phyloP scores from a whole-genome alignment of 2,329 filamentous ascomycete genomes.

The Cephalotrichum gorgonifer region DNA sequence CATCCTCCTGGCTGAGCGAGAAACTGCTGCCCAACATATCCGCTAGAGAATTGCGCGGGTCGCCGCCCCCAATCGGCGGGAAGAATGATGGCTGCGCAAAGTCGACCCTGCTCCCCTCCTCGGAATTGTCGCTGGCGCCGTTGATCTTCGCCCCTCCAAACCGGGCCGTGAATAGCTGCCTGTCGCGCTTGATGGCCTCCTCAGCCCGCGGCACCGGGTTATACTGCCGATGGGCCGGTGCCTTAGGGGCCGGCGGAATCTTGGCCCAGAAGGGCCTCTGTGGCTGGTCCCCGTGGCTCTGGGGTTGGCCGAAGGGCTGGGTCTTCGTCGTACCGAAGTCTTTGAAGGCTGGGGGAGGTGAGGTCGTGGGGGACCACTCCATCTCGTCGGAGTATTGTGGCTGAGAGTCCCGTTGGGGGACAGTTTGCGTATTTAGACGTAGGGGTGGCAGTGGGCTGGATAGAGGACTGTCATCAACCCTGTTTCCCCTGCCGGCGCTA shows the following conservation, averaged over 20 bases:
- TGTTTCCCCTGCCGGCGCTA: background rate
- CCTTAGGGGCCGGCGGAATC: slow-evolving; percentile 52
- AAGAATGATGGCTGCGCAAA: slow-evolving; percentile 46
- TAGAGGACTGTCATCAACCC: background rate
- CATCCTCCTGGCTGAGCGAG: slow-evolving; percentile 14
- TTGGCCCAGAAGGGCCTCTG: slow-evolving; percentile 50
- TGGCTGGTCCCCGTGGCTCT: slow-evolving; percentile 20
- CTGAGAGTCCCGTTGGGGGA: background rate
- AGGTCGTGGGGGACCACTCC: slow-evolving; percentile 56
- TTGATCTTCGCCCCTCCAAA: background rate
- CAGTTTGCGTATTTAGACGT: background rate
- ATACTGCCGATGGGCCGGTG: slow-evolving; percentile 45
- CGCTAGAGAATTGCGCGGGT: slow-evolving; percentile 23
- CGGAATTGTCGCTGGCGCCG: background rate
- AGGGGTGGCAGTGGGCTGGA: background rate
- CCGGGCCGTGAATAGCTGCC: slow-evolving; percentile 3
- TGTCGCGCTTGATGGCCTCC: slow-evolving; percentile 16
- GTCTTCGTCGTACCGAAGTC: slow-evolving; percentile 23
- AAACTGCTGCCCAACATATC: slow-evolving; percentile 25
- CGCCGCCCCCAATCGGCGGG: slow-evolving; percentile 24
- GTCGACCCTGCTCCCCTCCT: slow-evolving; percentile 13
- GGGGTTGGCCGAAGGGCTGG: slow-evolving; percentile 25
- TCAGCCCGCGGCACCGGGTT: slow-evolving; percentile 30
- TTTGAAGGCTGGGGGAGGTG: slow-evolving; percentile 29
- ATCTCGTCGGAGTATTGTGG: slow-evolving; percentile 35